Conservation (phyloP, 2,329 filamentous ascomycete species). For the Penicillium sp. region DNA sequence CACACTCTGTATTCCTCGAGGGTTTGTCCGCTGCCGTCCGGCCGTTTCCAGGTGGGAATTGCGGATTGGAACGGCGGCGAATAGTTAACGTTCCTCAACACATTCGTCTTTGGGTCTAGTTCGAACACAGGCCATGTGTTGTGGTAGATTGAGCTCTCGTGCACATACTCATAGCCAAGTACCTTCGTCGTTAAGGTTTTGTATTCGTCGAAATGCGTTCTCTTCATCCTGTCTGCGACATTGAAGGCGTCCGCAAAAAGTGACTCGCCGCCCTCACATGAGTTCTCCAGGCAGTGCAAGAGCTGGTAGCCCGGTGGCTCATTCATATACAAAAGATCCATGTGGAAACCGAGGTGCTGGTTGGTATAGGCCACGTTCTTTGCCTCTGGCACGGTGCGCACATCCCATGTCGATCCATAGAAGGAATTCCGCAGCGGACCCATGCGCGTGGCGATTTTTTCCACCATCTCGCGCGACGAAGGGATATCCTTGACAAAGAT, state of each 20-base stretch:
- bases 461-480: conserved; percentile 62
- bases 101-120: conserved; percentile 11
- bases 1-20: background rate
- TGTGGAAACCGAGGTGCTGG: conserved; percentile 79
- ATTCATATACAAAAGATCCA: conserved; percentile 85
- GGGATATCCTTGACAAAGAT: conserved; percentile 76
- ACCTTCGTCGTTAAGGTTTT: conserved; percentile 43
- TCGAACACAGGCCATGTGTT: conserved; percentile 58
- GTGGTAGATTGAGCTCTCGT: conserved; percentile 63
- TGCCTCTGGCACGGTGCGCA: conserved; percentile 74
- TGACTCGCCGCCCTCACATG: conserved; percentile 75
- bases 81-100: conserved; percentile 59
- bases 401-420: conserved; percentile 89
- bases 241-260: conserved; percentile 76
- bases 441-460: conserved; percentile 67
- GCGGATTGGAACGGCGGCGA: conserved; percentile 76
- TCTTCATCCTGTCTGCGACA: conserved; percentile 48
- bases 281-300: conserved; percentile 84
- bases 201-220: conserved; percentile 12
- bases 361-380: conserved; percentile 92
- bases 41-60: conserved; percentile 29
- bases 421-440: conserved; percentile 82
- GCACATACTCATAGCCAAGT: conserved; percentile 67
- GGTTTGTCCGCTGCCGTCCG: background rate
- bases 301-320: conserved; percentile 80